Evolutionary conservation across 805 yeast genomes (phyloP), one percentile per base, ranked within the genome.

Genomic region (Cyberlindnera sargentensis): DNA sequence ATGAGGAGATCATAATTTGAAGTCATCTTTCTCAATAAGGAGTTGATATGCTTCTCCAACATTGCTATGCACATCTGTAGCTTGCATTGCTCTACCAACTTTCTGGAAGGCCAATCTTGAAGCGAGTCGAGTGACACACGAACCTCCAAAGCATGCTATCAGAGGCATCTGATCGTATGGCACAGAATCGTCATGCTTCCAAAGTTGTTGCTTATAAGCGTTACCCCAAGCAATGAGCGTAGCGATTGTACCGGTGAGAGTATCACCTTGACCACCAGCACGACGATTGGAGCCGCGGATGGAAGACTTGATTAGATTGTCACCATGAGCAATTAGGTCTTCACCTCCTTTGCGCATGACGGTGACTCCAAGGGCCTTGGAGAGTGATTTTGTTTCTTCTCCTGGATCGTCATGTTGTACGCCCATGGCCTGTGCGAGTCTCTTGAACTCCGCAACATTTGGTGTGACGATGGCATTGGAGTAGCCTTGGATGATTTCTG

Each of bases 211-310:
- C 46, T 76, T 73, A 57, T 85, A 83, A 9, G 83, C 82, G 25
- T 73, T 58, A 5, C 84, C 78, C 95, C 95, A 91, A 5, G 87
- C 85, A 31, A 85, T 56, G 55, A 91, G 69, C 0, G 95, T 82
- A 1, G 90, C 89, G n/a, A 89, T 64, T 25, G 86, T 68, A 0
- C 99, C 99, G 1, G 91, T 77, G 34, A 93, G 62, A 0, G 96
- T 84, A 55, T 93, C 99, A 26, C 99, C 99, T 65, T 93, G 98
- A 0, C 99, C 99, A 9, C 97, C 96, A 6, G 86, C 95, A 42
- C 99, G 71, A 56, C 86, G 83, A 40, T 66, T 63, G 6, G 93
- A 82, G 1, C 98, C 97, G 11, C 60, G 54, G 30, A 67, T 56
- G 31, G 70, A 70, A 47, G 72, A 74, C 3, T 64, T 53, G 6